Evolutionary conservation across 768 basidiomycete species (phyloP).

Genomic region (Leccinum incarnatum): DNA sequence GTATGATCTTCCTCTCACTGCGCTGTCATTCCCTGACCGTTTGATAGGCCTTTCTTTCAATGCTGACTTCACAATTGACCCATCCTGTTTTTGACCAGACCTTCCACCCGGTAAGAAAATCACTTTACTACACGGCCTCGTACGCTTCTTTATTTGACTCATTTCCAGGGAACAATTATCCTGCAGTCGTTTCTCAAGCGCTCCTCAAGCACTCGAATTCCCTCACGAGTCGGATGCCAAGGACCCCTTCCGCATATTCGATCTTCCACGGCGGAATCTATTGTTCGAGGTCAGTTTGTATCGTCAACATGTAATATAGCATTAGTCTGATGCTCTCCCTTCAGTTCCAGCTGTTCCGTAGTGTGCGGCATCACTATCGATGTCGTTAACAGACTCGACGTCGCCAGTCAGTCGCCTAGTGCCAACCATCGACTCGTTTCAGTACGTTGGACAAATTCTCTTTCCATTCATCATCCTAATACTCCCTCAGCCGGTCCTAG

Average conservation of each 20-base stretch:
- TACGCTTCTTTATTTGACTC: not conserved
- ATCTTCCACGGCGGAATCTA: slow-evolving; percentile 61
- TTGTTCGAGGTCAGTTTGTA: slow-evolving; percentile 60
- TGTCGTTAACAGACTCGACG: slow-evolving; percentile 49
- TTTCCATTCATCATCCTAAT: slow-evolving; percentile 1
- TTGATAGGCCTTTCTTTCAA: slow-evolving; percentile 41
- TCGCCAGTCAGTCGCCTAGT: slow-evolving; percentile 49
- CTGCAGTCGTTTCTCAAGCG: slow-evolving; percentile 31
- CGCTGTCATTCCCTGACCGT: not conserved
- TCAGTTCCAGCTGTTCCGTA: slow-evolving; percentile 68
- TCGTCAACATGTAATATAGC: not conserved
- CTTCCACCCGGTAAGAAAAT: slow-evolving; percentile 42
- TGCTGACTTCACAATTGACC: slow-evolving; percentile 38
- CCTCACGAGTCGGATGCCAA: slow-evolving; percentile 34
- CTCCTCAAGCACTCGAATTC: slow-evolving; percentile 45
- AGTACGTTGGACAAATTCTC: slow-evolving; percentile 44
- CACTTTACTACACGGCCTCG: not conserved
- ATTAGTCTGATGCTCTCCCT: not conserved
- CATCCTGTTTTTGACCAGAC: slow-evolving; percentile 43
- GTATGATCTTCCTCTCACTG: slow-evolving; percentile 3
- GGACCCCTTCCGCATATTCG: slow-evolving; percentile 60
- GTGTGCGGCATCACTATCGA: slow-evolving; percentile 66
- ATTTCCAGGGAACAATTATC: slow-evolving; percentile 31
- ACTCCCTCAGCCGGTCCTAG: slow-evolving; percentile 52
- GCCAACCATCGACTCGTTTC: slow-evolving; percentile 54